Conservation (phyloP, 352 stramenopile genomes). For the Pythium volutum region DNA sequence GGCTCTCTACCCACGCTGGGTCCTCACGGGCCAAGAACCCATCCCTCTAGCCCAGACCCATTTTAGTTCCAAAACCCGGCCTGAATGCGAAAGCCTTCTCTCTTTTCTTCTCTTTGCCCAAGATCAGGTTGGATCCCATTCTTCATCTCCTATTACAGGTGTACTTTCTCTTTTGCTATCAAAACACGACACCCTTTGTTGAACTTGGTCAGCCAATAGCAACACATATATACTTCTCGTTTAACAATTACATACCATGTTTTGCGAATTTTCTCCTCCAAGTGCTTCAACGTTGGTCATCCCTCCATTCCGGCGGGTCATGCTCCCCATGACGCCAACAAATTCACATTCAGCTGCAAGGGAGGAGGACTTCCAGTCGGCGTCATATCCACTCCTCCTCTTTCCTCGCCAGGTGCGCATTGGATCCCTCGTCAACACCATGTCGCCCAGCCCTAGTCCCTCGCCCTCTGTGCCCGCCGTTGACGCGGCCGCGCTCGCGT, state of each 20-base stretch:
- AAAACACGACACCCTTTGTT: not conserved
- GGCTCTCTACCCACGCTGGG: constrained; percentile 17
- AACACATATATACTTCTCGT: not conserved
- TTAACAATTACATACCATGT: not conserved
- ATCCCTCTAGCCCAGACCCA: not conserved
- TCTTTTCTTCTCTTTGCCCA: constrained; percentile 4
- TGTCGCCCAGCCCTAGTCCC: constrained; percentile 10
- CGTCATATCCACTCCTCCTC: not conserved
- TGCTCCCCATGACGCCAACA: not conserved
- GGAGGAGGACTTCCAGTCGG: constrained; percentile 11
- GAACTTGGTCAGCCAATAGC: not conserved
- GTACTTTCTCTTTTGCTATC: not conserved
- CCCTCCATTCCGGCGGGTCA: constrained; percentile 13
- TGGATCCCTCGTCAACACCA: constrained; percentile 4
- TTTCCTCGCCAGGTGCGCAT: constrained; percentile 19
- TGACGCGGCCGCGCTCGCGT: not conserved
- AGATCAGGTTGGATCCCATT: constrained; percentile 4
- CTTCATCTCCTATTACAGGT: not conserved
- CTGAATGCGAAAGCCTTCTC: constrained; percentile 33
- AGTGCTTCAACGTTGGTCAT: constrained; percentile 19
- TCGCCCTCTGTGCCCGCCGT: constrained; percentile 10
- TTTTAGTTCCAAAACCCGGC: constrained; percentile 12
- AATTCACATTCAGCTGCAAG: constrained; percentile 26
- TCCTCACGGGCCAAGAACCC: constrained; percentile 8
- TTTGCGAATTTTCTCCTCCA: constrained; percentile 11